These are phyloP conservation scores for Pseudogymnoascus sp. DNA, from an alignment of 2,329 filamentous ascomycete species.

Conservation along the genomic window DNA sequence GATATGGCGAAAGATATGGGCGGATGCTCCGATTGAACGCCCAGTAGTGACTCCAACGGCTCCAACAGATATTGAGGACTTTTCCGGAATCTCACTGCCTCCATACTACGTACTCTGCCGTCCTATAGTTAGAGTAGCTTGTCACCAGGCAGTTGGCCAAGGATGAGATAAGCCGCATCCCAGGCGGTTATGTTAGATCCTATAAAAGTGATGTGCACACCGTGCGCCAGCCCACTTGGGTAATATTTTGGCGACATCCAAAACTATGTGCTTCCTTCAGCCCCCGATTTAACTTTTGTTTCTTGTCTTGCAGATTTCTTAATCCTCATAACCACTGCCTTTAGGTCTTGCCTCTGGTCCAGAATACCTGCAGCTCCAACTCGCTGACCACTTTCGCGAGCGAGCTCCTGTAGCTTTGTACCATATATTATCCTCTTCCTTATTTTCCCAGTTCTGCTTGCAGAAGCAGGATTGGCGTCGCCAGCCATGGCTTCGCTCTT, in stretches of 20 bases:
- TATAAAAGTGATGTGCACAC: conserved; percentile 4
- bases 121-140: conserved; percentile 4
- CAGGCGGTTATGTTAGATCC: conserved; percentile 1
- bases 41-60: neutral
- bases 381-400: neutral
- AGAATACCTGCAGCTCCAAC: neutral
- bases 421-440: neutral
- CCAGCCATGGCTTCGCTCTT: conserved; percentile 5
- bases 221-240: conserved; percentile 6
- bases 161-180: conserved; percentile 6
- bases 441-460: neutral
- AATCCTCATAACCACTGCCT: neutral
- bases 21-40: neutral
- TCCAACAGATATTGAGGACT: neutral
- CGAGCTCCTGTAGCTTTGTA: neutral
- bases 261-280: conserved; percentile 4
- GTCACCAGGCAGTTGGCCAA: neutral
- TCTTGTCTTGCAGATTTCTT: conserved; percentile 6
- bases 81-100: neutral
- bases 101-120: neutral
- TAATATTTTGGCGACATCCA: conserved; percentile 1
- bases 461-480: neutral
- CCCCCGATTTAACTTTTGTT: conserved; percentile 1
- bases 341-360: neutral
- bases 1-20: neutral